phyloP scores from a whole-genome alignment of 768 basidiomycete genomes.

The Postia placenta region DNA sequence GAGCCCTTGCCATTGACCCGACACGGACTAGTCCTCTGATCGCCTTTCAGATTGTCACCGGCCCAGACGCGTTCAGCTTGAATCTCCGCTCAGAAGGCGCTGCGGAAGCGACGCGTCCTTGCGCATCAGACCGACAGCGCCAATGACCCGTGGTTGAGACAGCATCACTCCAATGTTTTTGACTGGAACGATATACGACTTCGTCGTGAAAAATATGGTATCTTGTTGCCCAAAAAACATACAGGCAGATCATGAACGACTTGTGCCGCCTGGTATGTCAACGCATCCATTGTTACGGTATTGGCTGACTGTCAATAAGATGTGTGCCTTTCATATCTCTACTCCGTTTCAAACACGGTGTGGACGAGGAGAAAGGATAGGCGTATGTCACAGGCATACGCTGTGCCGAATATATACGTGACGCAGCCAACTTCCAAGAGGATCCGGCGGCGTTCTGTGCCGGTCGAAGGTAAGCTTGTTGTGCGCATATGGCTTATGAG shows the following conservation, averaged over 20 bases:
- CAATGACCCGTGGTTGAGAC: too few relatives aligned
- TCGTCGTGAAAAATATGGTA: not conserved
- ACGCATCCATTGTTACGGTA: not conserved
- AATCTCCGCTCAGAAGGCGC: too few relatives aligned
- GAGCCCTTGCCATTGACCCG: not conserved
- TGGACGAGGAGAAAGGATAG: not conserved
- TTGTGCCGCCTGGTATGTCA: constrained; percentile 10
- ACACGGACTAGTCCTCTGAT: not conserved
- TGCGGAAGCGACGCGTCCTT: too few relatives aligned
- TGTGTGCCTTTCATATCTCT: constrained; percentile 6
- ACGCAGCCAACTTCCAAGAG: constrained; percentile 7
- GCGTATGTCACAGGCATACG: not conserved
- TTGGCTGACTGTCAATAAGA: constrained; percentile 4
- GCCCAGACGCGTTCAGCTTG: too few relatives aligned
- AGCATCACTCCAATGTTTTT: not conserved
- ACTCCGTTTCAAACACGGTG: constrained; percentile 4
- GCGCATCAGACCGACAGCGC: too few relatives aligned
- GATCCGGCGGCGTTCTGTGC: constrained; percentile 8
- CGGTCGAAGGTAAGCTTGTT: constrained; percentile 4
- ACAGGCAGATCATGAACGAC: constrained; percentile 10
- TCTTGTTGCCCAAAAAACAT: constrained; percentile 1
- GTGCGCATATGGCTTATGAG: too few relatives aligned
- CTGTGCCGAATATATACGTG: constrained; percentile 8
- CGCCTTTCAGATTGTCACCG: too few relatives aligned
- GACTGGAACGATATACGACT: not conserved